phyloP scores from a whole-genome alignment of 2,329 filamentous ascomycete genomes.

The Rutstroemia sydowiana region DNA sequence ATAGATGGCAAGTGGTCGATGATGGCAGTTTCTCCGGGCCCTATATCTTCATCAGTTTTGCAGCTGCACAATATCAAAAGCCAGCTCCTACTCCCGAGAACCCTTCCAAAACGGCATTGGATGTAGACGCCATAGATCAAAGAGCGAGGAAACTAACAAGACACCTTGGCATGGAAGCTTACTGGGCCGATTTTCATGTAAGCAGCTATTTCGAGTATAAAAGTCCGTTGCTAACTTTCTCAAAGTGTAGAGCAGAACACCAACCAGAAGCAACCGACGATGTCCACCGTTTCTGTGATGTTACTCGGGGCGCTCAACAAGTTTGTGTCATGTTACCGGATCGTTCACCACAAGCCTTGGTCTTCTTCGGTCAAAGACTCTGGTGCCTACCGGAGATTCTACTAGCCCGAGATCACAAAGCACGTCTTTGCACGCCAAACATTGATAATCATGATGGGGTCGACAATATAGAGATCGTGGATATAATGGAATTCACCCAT shows the following conservation, averaged over 20 bases:
- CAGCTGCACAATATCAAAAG: conserved; percentile 8
- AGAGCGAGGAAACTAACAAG: conserved; percentile 5
- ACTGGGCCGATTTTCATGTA: conserved; percentile 12
- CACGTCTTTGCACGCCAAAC: conserved; percentile 1
- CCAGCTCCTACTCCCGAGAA: not conserved
- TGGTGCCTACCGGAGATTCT: conserved; percentile 11
- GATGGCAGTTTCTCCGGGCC: conserved; percentile 10
- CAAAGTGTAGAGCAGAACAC: conserved; percentile 3
- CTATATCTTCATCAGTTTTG: conserved; percentile 10
- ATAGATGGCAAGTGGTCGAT: conserved; percentile 2
- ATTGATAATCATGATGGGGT: not conserved
- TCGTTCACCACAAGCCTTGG: not conserved
- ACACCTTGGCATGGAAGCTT: conserved; percentile 6
- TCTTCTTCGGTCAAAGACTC: conserved; percentile 8
- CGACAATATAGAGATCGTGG: conserved; percentile 6
- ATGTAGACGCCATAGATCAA: conserved; percentile 1
- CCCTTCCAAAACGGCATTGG: not conserved
- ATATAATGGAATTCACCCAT: conserved; percentile 12
- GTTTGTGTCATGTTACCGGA: conserved; percentile 8
- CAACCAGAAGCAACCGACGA: conserved; percentile 10
- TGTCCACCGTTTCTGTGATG: conserved; percentile 12
- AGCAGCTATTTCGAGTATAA: not conserved
- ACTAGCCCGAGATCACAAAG: conserved; percentile 10
- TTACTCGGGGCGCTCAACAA: conserved; percentile 6
- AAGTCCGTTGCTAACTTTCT: not conserved